A percentile compares a stretch with the other conserved stretches of the same genome.
phyloP scores from a whole-genome alignment of 345 rosid genomes.

The Abelmoschus esculentus region DNA sequence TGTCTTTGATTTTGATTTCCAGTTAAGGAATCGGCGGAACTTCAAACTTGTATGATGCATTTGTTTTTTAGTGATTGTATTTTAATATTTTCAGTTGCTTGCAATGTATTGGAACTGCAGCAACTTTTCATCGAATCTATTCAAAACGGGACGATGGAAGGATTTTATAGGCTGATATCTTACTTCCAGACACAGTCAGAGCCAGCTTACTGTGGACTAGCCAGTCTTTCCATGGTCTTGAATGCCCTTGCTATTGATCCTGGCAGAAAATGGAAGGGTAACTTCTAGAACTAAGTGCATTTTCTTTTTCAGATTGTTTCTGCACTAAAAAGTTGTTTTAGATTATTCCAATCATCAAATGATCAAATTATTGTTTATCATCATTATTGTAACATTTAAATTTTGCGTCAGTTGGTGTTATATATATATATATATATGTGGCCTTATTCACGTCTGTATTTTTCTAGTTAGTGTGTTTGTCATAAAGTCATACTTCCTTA shows the following conservation, averaged over 20 bases:
- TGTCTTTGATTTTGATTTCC: background rate
- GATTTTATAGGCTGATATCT: slow-evolving; percentile 72
- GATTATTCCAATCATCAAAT: background rate
- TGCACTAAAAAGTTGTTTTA: background rate
- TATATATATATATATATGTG: no score
- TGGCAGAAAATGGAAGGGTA: slow-evolving; percentile 78
- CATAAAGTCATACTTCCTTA: background rate
- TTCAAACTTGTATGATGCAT: background rate
- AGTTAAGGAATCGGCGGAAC: background rate
- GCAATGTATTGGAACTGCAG: slow-evolving; percentile 28
- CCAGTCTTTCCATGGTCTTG: slow-evolving; percentile 82
- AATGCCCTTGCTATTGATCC: slow-evolving; percentile 92
- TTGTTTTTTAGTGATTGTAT: background rate
- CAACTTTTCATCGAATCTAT: slow-evolving; percentile 73
- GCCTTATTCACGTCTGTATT: no score
- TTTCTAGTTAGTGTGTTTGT: no score
- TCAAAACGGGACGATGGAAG: slow-evolving; percentile 89
- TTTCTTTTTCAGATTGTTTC: background rate
- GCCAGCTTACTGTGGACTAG: slow-evolving; percentile 86
- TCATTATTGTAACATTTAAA: no score
- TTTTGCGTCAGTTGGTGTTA: no score
- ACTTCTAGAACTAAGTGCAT: background rate
- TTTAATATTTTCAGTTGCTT: background rate
- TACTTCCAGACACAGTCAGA: slow-evolving; percentile 89
- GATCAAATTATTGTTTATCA: background rate